These are phyloP conservation scores for Lactarius vividus DNA, from an alignment of 768 basidiomycete species.

Conservation along the genomic window DNA sequence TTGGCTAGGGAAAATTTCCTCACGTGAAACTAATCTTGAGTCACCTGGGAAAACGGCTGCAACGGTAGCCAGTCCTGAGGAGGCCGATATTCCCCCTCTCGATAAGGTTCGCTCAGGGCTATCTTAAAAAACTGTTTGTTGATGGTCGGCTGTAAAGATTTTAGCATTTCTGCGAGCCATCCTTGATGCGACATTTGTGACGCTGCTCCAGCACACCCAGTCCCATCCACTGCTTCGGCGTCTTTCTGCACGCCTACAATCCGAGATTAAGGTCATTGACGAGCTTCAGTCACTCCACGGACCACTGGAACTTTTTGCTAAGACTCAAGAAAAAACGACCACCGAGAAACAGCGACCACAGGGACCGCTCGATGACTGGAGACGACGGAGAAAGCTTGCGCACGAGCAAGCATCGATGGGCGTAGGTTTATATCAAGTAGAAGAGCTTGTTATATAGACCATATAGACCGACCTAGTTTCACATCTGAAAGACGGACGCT, in stretches of 20 bases:
- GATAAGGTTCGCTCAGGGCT: constrained; percentile 25
- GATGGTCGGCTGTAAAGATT: constrained; percentile 40
- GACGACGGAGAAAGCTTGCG: constrained; percentile 46
- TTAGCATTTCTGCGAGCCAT: constrained; percentile 59
- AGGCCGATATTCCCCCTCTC: constrained; percentile 32
- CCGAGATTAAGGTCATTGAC: constrained; percentile 51
- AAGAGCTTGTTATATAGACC: constrained; percentile 60
- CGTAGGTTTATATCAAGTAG: constrained; percentile 68
- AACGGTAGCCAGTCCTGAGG: constrained; percentile 35
- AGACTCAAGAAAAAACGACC: constrained; percentile 48
- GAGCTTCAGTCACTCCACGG: constrained; percentile 56
- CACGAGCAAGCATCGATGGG: constrained; percentile 51
- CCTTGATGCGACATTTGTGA: constrained; percentile 70
- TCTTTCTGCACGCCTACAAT: constrained; percentile 51
- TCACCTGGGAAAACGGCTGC: constrained; percentile 31
- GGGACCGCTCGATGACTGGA: constrained; percentile 33
- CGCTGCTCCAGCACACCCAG: constrained; percentile 61
- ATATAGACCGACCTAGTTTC: constrained; percentile 10
- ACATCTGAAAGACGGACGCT: constrained; percentile 10
- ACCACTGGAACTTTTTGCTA: constrained; percentile 59
- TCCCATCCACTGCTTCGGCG: constrained; percentile 52
- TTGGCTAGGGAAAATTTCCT: constrained; percentile 46
- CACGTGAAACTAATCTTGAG: constrained; percentile 29
- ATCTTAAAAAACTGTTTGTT: constrained; percentile 17
- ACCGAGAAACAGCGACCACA: constrained; percentile 38